phyloP scores from a whole-genome alignment of 768 basidiomycete species.

The Cystobasidium tubakii region DNA sequence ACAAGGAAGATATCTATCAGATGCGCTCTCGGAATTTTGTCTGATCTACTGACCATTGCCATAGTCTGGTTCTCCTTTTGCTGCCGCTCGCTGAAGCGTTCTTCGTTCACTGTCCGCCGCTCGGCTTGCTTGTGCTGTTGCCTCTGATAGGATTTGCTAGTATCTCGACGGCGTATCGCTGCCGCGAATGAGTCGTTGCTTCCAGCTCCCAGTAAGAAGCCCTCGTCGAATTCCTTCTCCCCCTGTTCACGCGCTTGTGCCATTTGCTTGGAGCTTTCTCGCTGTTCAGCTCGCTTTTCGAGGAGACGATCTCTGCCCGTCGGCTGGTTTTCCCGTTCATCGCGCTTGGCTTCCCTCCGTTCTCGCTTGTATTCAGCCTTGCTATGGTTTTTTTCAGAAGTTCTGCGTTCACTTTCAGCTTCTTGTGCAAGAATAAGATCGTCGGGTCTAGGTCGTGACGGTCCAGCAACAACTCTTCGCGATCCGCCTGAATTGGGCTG shows the following conservation, averaged over 20 bases:
- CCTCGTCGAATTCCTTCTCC: slow-evolving; percentile 22
- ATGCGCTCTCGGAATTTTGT: background rate
- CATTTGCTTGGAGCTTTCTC: background rate
- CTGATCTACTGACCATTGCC: slow-evolving; percentile 16
- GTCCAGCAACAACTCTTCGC: background rate
- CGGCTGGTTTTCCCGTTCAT: slow-evolving; percentile 22
- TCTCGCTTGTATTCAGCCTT: slow-evolving; percentile 26
- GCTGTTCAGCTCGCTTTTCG: background rate
- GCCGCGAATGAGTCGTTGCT: slow-evolving; percentile 20
- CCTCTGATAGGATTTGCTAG: background rate
- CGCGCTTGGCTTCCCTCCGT: background rate
- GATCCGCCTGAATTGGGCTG: background rate
- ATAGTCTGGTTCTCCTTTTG: slow-evolving; percentile 28
- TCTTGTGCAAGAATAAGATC: slow-evolving; percentile 27
- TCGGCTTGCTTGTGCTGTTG: background rate
- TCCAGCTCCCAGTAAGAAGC: slow-evolving; percentile 14
- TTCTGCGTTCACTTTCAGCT: slow-evolving; percentile 8
- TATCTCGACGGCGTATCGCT: slow-evolving; percentile 21
- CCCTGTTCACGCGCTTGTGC: slow-evolving; percentile 30
- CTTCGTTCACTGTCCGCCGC: slow-evolving; percentile 6
- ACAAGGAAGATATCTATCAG: background rate
- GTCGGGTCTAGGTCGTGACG: slow-evolving; percentile 10
- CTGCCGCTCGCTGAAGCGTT: slow-evolving; percentile 4
- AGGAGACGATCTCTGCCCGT: slow-evolving; percentile 44
- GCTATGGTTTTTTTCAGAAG: background rate